These are phyloP conservation scores for Colletotrichum aenigma DNA, from an alignment of 2,329 filamentous ascomycete species.

Conservation along the genomic window DNA sequence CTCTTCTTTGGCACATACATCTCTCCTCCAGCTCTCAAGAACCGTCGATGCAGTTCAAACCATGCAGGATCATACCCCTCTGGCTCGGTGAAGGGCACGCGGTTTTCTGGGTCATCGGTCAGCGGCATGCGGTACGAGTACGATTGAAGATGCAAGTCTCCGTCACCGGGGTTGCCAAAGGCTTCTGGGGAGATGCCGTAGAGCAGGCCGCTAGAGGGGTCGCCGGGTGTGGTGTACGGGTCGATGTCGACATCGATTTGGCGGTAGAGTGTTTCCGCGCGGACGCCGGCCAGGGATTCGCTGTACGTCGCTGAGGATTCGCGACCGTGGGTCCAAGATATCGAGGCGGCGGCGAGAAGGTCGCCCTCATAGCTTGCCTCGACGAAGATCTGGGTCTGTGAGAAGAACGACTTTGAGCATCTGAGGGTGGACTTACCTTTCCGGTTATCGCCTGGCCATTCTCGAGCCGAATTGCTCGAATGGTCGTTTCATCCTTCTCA, in stretches of 20 bases:
- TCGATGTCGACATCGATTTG: slow-evolving; percentile 24
- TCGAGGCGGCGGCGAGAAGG: slow-evolving; percentile 23
- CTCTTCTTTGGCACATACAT: slow-evolving; percentile 16
- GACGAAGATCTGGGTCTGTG: slow-evolving; percentile 22
- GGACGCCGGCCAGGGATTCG: slow-evolving; percentile 22
- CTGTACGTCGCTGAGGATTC: slow-evolving; percentile 15
- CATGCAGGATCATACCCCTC: slow-evolving; percentile 23
- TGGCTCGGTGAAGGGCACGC: slow-evolving; percentile 19
- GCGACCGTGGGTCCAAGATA: slow-evolving; percentile 19
- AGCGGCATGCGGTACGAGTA: slow-evolving; percentile 25
- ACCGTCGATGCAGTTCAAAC: slow-evolving; percentile 20
- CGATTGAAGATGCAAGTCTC: slow-evolving; percentile 23
- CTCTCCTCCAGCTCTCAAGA: slow-evolving; percentile 1
- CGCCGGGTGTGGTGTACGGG: slow-evolving; percentile 20
- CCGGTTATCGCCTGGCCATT: not conserved
- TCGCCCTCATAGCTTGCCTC: slow-evolving; percentile 31
- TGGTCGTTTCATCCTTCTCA: not conserved
- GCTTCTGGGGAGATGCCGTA: slow-evolving; percentile 22
- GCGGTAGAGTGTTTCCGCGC: slow-evolving; percentile 18
- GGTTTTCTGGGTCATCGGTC: slow-evolving; percentile 16
- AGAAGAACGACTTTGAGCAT: not conserved
- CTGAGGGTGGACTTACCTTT: not conserved
- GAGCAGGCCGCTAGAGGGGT: slow-evolving; percentile 20
- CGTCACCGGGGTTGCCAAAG: slow-evolving; percentile 18
- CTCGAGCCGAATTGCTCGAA: slow-evolving; percentile 2